Base-by-base conservation (phyloP, 2,329 filamentous ascomycete genomes). In the Davidsoniella eucalypti region DNA sequence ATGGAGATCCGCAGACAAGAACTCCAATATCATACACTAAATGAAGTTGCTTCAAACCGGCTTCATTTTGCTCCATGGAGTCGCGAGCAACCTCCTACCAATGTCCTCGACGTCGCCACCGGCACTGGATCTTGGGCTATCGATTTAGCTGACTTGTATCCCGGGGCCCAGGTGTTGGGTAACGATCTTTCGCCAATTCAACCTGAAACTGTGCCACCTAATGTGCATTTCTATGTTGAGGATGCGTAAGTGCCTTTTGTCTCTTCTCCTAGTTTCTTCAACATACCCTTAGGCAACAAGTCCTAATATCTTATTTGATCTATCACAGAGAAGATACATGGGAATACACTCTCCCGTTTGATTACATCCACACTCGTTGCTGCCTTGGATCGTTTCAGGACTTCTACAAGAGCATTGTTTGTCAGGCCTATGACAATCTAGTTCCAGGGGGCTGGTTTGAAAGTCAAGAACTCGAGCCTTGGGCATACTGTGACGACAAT, bases 201-300 rank as follows among this genome's bases (percentile, higher is more conserved):
- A 58, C 78, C 80, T 2, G 65, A 65, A 4, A 68, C 73, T 44
- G 79, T 86, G 1, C 82, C 84, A 0, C 72, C 75, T 16, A 88
- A 88, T 55, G 80, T 87, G 12, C 75, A 78, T 54, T 88, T 88
- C 56, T 77, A 78, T 54, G 72, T 88, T 43, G 82, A 87, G 58
- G 82, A 87, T 57, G 65, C 64, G 62, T 64, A 59, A 56, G 64
- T 60, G n/a, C 8, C 10, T n/a, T 7, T 8, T 14, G 26, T n/a
- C 25, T 5, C 17, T 21, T 50, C 50, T 55, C 39, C 0, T 37
- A 18, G 29, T 10, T 8, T 17, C 8, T 4, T 25, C 9, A 16
- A 4, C 23, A 9, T 26, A 40, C 9, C n/a, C 8, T 6, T n/a
- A 41, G 18, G 5, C 2, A n/a, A 25, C 39, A 17, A 48, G 6